A percentile compares a stretch with the other conserved stretches of the same genome.
Conservation (phyloP, 73 alveolate species). For the Symbiodinium pilosum region DNA sequence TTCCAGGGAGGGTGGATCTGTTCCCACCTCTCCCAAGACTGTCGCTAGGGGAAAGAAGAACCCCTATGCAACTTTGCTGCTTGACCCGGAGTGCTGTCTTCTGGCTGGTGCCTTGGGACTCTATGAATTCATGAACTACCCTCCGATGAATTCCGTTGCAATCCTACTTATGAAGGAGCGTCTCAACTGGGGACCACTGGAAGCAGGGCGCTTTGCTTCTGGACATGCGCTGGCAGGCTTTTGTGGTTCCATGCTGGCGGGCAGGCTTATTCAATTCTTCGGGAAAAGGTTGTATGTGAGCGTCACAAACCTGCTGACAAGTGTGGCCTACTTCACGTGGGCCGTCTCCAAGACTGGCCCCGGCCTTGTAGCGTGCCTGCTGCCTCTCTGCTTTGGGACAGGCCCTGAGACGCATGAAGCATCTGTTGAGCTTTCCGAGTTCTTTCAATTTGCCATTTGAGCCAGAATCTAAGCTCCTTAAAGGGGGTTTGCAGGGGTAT, state of each 20-base stretch:
- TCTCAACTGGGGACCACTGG: slow-evolving; percentile 75
- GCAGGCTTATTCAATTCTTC: slow-evolving; percentile 17
- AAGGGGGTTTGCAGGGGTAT: not conserved
- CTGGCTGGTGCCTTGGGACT: slow-evolving; percentile 64
- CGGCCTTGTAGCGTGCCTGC: slow-evolving; percentile 45
- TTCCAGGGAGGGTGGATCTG: not conserved
- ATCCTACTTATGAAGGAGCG: slow-evolving; percentile 62
- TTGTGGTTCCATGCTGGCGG: slow-evolving; percentile 57
- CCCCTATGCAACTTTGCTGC: slow-evolving; percentile 33
- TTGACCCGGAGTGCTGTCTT: slow-evolving; percentile 73
- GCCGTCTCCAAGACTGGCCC: slow-evolving; percentile 30
- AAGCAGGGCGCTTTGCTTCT: slow-evolving; percentile 89
- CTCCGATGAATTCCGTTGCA: slow-evolving; percentile 83
- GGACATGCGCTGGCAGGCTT: slow-evolving; percentile 69
- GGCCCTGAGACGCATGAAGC: not conserved
- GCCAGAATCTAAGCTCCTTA: too few relatives aligned
- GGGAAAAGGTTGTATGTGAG: slow-evolving; percentile 54
- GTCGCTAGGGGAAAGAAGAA: slow-evolving; percentile 1
- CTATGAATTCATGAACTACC: slow-evolving; percentile 80
- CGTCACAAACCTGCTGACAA: slow-evolving; percentile 30
- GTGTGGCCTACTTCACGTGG: slow-evolving; percentile 55
- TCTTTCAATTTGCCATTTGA: not conserved
- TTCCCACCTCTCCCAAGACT: not conserved
- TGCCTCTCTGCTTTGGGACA: slow-evolving; percentile 61
- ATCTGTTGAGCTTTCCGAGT: not conserved